A percentile compares a stretch with the other conserved stretches of the same genome.
phyloP scores from a whole-genome alignment of 768 basidiomycete genomes.

The Trametes gibbosa region DNA sequence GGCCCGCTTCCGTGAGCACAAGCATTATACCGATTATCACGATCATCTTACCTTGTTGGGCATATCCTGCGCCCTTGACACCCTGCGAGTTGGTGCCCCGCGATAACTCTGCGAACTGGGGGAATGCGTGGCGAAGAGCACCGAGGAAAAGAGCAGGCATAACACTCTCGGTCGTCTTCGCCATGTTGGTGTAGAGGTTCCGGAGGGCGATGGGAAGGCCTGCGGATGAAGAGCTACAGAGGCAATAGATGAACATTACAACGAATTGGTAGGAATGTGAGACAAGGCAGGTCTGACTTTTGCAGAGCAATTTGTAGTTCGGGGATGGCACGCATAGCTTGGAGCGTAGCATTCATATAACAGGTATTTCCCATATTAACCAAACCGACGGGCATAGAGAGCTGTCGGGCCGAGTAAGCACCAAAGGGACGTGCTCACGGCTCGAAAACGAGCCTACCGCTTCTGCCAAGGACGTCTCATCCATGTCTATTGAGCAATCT shows the following conservation, averaged over 20 bases:
- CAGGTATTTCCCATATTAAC: slow-evolving; percentile 93
- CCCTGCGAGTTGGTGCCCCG: slow-evolving; percentile 40
- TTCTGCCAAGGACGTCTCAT: slow-evolving; percentile 74
- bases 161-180: slow-evolving; percentile 70
- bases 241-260: background rate
- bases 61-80: slow-evolving; percentile 44
- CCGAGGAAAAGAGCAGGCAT: slow-evolving; percentile 69
- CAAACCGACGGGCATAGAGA: slow-evolving; percentile 78
- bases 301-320: slow-evolving; percentile 76
- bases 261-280: background rate
- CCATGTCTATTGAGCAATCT: slow-evolving; percentile 57
- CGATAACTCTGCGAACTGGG: slow-evolving; percentile 81
- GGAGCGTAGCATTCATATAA: slow-evolving; percentile 95
- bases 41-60: slow-evolving; percentile 67
- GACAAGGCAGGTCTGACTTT: slow-evolving; percentile 39
- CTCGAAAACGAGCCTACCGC: slow-evolving; percentile 47
- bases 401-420: slow-evolving; percentile 30
- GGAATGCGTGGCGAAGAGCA: slow-evolving; percentile 71
- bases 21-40: background rate
- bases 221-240: slow-evolving; percentile 12
- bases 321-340: slow-evolving; percentile 90
- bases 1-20: background rate
- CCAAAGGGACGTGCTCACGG: too few species aligned
- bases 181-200: slow-evolving; percentile 72
- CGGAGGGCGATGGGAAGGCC: slow-evolving; percentile 51